A percentile compares a stretch with the other conserved stretches of the same genome.
Evolutionary conservation across 805 yeast genomes (phyloP).

Genomic region (Zygotorulaspora sp.): DNA sequence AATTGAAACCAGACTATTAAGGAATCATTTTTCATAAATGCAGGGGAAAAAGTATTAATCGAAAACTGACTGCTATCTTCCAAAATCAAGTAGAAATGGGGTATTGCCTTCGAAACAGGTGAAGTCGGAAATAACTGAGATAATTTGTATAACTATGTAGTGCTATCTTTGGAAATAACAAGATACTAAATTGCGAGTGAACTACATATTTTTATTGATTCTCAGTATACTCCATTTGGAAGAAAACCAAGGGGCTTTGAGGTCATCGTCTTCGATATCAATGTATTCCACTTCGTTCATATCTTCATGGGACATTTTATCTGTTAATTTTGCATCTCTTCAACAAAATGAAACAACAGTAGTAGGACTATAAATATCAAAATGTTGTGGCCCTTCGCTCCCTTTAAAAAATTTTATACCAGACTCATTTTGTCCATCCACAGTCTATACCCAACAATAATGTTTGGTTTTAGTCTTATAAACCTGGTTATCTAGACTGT

Average conservation of each 20-base stretch:
- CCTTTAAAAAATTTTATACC: constrained; percentile 51
- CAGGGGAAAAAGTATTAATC: too few relatives aligned
- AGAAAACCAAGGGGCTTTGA: constrained; percentile 19
- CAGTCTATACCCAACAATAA: constrained; percentile 51
- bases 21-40: too few relatives aligned
- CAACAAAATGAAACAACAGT: constrained; percentile 23
- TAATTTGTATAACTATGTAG: too few relatives aligned
- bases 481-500: constrained; percentile 49
- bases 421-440: constrained; percentile 64
- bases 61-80: too few relatives aligned
- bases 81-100: too few relatives aligned
- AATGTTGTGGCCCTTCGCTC: constrained; percentile 41
- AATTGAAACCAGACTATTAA: too few relatives aligned
- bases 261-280: constrained; percentile 19
- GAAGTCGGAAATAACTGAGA: too few relatives aligned
- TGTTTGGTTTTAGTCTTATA: constrained; percentile 54
- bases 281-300: constrained; percentile 27
- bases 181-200: neutral
- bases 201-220: too few relatives aligned
- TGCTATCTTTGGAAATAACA: too few relatives aligned
- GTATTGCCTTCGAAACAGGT: too few relatives aligned
- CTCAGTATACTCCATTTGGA: neutral
- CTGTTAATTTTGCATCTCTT: constrained; percentile 27
- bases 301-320: constrained; percentile 28
- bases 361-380: constrained; percentile 28